A percentile compares a stretch with the other conserved stretches of the same genome.
phyloP scores from a whole-genome alignment of 1,284 basidiomycete species.

The Pseudozyma flocculosa region DNA sequence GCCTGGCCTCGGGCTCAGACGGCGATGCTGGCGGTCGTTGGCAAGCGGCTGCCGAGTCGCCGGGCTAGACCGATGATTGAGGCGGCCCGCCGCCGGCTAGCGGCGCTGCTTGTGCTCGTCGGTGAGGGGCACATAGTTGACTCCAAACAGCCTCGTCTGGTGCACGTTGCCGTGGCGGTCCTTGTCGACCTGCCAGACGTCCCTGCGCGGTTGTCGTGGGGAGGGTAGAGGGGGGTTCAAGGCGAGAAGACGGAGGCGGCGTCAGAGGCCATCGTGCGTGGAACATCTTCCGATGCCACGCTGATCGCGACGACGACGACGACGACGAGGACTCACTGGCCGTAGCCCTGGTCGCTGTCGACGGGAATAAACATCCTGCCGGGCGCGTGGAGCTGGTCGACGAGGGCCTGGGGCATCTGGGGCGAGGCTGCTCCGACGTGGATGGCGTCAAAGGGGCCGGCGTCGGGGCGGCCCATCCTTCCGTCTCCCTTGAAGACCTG shows the following conservation, averaged over 20 bases:
- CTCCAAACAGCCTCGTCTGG: slow-evolving; percentile 73
- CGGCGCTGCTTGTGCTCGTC: slow-evolving; percentile 31
- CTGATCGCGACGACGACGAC: too few species aligned
- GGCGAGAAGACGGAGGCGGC: too few species aligned
- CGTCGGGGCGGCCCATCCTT: slow-evolving; percentile 60
- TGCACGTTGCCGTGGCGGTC: slow-evolving; percentile 71
- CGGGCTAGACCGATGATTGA: too few species aligned
- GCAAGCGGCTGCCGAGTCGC: too few species aligned
- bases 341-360: slow-evolving; percentile 61
- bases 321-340: slow-evolving; percentile 20
- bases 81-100: background rate
- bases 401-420: slow-evolving; percentile 65
- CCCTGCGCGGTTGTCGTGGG: slow-evolving; percentile 1
- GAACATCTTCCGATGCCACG: too few species aligned
- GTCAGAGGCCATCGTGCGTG: too few species aligned
- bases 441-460: slow-evolving; percentile 81
- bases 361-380: slow-evolving; percentile 94
- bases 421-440: slow-evolving; percentile 87
- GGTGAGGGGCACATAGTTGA: slow-evolving; percentile 61
- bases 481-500: slow-evolving; percentile 77
- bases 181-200: slow-evolving; percentile 60
- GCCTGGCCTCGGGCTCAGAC: too few species aligned
- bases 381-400: slow-evolving; percentile 74
- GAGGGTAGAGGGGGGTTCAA: background rate
- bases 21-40: too few species aligned